Evolutionary conservation across 2,329 filamentous ascomycete genomes (phyloP).

Genomic region (Talaromyces funiculosus): DNA sequence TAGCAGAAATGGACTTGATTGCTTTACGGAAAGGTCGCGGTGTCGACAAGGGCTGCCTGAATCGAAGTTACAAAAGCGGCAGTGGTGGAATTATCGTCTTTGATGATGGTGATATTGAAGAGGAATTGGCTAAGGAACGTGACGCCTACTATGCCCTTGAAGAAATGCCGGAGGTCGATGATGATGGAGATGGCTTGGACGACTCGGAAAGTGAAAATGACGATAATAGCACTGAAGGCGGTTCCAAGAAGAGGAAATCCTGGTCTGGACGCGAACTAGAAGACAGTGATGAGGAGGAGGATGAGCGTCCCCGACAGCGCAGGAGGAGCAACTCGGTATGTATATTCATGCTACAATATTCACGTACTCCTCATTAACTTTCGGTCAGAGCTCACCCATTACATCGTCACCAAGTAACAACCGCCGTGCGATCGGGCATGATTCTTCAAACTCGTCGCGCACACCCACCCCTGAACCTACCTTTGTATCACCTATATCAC

Average conservation of each 20-base stretch:
- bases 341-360: not conserved
- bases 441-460: slow-evolving; percentile 43
- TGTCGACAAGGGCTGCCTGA: slow-evolving; percentile 67
- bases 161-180: slow-evolving; percentile 85
- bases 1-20: slow-evolving; percentile 41
- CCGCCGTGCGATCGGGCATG: slow-evolving; percentile 34
- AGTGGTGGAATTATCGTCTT: slow-evolving; percentile 88
- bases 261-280: slow-evolving; percentile 67
- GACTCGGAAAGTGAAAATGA: slow-evolving; percentile 52
- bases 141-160: slow-evolving; percentile 80
- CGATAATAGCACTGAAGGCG: slow-evolving; percentile 32
- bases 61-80: slow-evolving; percentile 66
- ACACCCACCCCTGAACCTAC: slow-evolving; percentile 41
- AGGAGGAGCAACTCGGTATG: slow-evolving; percentile 80
- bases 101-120: slow-evolving; percentile 91
- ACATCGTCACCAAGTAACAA: slow-evolving; percentile 34
- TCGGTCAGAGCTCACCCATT: slow-evolving; percentile 35
- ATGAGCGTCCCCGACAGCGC: slow-evolving; percentile 70
- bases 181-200: slow-evolving; percentile 59
- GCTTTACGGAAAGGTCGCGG: slow-evolving; percentile 53
- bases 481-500: slow-evolving; percentile 41
- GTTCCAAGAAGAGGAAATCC: slow-evolving; percentile 67
- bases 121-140: slow-evolving; percentile 66
- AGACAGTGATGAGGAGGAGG: slow-evolving; percentile 62
- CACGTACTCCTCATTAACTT: slow-evolving; percentile 15